phyloP scores from a whole-genome alignment of 2,329 filamentous ascomycete genomes.

The Diplodia seriata region DNA sequence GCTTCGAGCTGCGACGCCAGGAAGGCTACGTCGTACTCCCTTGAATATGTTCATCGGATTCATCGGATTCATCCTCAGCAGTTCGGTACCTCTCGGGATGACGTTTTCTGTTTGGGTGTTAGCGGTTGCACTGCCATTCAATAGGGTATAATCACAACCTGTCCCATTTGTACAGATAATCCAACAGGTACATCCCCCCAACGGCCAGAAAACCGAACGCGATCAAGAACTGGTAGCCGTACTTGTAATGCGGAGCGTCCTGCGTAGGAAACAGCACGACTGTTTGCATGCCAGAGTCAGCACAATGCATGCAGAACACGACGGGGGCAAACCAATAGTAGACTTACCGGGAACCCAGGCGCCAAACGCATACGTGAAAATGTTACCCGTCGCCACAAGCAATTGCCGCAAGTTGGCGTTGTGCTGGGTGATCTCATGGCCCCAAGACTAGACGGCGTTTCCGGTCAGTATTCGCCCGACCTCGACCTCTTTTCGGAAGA shows the following conservation, averaged over 20 bases:
- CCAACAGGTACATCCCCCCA: conserved; percentile 12
- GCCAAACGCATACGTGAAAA: conserved; percentile 21
- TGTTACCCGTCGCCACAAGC: conserved; percentile 20
- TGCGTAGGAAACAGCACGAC: conserved; percentile 24
- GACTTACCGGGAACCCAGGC: conserved; percentile 20
- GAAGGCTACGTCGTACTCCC: background rate
- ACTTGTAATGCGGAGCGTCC: conserved; percentile 25
- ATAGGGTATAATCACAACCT: background rate
- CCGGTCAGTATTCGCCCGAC: background rate
- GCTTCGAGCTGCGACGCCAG: too few relatives aligned
- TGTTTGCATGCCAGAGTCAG: background rate
- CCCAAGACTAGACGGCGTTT: background rate
- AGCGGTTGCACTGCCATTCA: background rate
- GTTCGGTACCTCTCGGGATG: conserved; percentile 3
- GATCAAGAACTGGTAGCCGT: conserved; percentile 15
- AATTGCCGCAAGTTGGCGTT: conserved; percentile 24
- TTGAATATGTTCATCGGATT: background rate
- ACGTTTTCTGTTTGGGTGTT: background rate
- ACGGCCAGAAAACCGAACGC: conserved; percentile 12
- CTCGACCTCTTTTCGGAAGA: background rate
- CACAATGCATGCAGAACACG: too few relatives aligned
- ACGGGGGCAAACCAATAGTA: background rate
- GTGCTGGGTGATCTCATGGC: conserved; percentile 18
- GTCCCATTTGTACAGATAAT: conserved; percentile 15
- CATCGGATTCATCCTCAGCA: background rate